phyloP scores from a whole-genome alignment of 2,329 filamentous ascomycete genomes.

The Pezicula neosporulosa region DNA sequence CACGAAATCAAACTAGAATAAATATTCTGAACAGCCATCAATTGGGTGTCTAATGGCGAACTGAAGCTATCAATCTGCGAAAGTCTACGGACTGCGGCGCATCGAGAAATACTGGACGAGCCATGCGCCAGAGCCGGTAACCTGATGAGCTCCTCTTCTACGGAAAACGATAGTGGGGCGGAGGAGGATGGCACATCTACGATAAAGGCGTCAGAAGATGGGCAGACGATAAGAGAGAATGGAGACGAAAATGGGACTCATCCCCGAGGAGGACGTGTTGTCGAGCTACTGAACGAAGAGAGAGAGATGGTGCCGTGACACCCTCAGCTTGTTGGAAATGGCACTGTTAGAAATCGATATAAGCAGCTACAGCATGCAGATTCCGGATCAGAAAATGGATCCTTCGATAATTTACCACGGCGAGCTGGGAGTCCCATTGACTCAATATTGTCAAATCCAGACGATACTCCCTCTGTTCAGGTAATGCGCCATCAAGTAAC shows the following conservation, averaged over 20 bases:
- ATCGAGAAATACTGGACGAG: slow-evolving; percentile 14
- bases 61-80: slow-evolving; percentile 14
- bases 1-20: slow-evolving; percentile 3
- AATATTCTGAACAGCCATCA: neutral
- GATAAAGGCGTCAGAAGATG: slow-evolving; percentile 32
- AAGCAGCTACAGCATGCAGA: slow-evolving; percentile 32
- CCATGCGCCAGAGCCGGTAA: slow-evolving; percentile 27
- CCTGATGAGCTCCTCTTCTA: slow-evolving; percentile 68
- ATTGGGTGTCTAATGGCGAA: slow-evolving; percentile 10
- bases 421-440: slow-evolving; percentile 64
- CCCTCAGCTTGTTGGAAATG: slow-evolving; percentile 29
- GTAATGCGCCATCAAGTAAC: slow-evolving; percentile 38
- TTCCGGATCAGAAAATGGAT: slow-evolving; percentile 48
- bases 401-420: slow-evolving; percentile 48
- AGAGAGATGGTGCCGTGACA: slow-evolving; percentile 19
- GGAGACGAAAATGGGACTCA: slow-evolving; percentile 28
- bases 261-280: slow-evolving; percentile 15
- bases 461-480: slow-evolving; percentile 81
- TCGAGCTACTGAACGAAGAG: slow-evolving; percentile 24
- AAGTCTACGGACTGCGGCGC: slow-evolving; percentile 23
- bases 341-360: slow-evolving; percentile 24
- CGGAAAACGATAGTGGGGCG: slow-evolving; percentile 58
- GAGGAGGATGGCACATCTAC: slow-evolving; percentile 47
- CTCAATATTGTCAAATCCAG: slow-evolving; percentile 70
- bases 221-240: slow-evolving; percentile 41